A percentile compares a stretch with the other conserved stretches of the same genome.
Evolutionary conservation across 148 eudicot species (phyloP).

Genomic region (Rhododendron ferrugineum): DNA sequence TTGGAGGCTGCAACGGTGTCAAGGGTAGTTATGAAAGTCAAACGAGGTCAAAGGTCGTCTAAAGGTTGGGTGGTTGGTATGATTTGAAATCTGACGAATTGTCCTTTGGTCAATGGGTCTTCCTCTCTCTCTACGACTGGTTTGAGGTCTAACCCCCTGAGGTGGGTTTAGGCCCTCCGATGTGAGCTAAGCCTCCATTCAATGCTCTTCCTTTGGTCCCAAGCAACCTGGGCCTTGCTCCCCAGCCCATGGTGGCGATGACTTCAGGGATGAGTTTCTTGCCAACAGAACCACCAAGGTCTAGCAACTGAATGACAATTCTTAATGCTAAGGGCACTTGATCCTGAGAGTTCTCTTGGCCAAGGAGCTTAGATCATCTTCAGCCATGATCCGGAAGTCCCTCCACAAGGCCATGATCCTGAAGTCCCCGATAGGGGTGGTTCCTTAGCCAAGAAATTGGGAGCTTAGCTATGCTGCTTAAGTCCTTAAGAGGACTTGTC

Average conservation of each 20-base stretch:
- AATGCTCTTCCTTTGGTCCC: not conserved
- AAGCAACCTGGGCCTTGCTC: not conserved
- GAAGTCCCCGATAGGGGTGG: not conserved
- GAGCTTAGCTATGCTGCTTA: not conserved
- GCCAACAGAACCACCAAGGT: not conserved
- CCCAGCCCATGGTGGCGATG: not conserved
- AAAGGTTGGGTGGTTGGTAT: not conserved
- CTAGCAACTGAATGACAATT: no score
- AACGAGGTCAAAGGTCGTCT: no score
- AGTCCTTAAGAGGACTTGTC: not conserved
- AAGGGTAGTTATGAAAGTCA: no score
- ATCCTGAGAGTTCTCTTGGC: no score
- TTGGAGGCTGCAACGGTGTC: no score
- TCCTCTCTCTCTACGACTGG: not conserved
- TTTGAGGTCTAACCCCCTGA: not conserved
- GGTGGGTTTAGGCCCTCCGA: not conserved
- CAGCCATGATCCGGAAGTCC: no score
- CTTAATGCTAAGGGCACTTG: no score
- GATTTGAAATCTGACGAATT: not conserved
- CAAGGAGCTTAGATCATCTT: no score
- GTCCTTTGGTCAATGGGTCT: not conserved
- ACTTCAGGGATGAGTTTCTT: not conserved
- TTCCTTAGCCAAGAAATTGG: not conserved
- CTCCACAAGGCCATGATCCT: no score
- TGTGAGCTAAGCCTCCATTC: not conserved